These are phyloP conservation scores for Gardenia jasminoides DNA, from an alignment of 257 asterid genomes.

Conservation along the genomic window DNA sequence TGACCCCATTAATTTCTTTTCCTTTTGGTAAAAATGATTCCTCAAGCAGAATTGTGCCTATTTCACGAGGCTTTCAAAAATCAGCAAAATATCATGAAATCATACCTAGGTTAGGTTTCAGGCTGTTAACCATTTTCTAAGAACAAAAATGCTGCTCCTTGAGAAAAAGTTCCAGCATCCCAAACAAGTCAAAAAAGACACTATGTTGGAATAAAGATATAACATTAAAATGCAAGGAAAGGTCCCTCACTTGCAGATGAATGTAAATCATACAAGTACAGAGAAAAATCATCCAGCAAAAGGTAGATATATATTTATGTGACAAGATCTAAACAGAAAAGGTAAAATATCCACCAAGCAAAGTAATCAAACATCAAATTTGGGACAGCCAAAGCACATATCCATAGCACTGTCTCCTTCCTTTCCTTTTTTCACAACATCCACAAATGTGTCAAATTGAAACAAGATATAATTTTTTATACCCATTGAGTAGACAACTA, in stretches of 20 bases:
- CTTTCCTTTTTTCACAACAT: background rate
- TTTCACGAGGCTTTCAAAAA: background rate
- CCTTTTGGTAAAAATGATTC: background rate
- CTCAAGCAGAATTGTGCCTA: background rate
- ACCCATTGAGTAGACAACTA: background rate
- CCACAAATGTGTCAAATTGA: background rate
- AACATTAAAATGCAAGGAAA: background rate
- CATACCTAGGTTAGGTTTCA: background rate
- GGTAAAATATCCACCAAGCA: background rate
- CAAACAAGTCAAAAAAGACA: conserved; percentile 1
- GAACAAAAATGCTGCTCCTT: background rate
- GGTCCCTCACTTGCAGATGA: background rate
- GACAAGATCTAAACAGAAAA: background rate
- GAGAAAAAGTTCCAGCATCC: background rate
- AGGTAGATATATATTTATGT: background rate
- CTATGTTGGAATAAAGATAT: background rate
- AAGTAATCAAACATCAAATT: background rate
- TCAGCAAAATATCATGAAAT: background rate
- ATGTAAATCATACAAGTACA: background rate
- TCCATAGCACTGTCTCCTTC: background rate
- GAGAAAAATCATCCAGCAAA: background rate
- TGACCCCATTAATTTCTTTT: background rate
- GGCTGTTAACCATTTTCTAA: background rate
- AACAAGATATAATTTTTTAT: background rate
- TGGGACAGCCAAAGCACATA: background rate